These are phyloP conservation scores for Tetracladium marchalianum DNA, from an alignment of 495 filamentous ascomycete genomes.

Conservation along the genomic window DNA sequence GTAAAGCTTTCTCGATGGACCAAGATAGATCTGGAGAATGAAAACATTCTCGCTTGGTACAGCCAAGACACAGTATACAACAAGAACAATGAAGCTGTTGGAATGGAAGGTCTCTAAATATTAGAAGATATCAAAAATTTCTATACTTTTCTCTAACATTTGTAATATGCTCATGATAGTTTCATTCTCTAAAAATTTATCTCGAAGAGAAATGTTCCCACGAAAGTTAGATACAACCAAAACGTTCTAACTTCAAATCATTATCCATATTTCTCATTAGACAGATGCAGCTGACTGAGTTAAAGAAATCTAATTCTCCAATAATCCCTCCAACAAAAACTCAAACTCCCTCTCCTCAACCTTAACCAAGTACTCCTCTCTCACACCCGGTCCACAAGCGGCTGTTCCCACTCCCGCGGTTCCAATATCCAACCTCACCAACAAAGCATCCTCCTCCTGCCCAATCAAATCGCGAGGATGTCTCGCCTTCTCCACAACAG, in stretches of 20 bases:
- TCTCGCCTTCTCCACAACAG: slow-evolving; percentile 27
- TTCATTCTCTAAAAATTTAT: slow-evolving; percentile 40
- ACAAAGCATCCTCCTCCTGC: slow-evolving; percentile 34
- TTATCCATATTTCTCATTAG: too few species aligned
- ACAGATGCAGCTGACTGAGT: too few species aligned
- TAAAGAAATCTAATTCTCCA: slow-evolving; percentile 47
- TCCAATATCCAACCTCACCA: slow-evolving; percentile 46
- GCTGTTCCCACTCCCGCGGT: slow-evolving; percentile 50
- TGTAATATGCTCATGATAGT: slow-evolving; percentile 26
- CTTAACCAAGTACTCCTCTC: slow-evolving; percentile 38
- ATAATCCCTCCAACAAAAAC: slow-evolving; percentile 29
- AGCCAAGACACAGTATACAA: too few species aligned
- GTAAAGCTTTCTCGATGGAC: too few species aligned
- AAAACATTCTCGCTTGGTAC: too few species aligned
- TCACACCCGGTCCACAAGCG: slow-evolving; percentile 47
- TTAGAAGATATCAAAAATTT: too few species aligned
- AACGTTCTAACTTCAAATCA: too few species aligned
- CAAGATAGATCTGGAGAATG: too few species aligned
- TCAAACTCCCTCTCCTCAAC: slow-evolving; percentile 21
- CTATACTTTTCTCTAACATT: not conserved
- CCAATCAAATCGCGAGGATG: slow-evolving; percentile 49
- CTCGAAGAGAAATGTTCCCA: too few species aligned
- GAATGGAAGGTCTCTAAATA: too few species aligned
- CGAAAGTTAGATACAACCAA: too few species aligned
- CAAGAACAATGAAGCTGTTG: too few species aligned